phyloP scores from a whole-genome alignment of 352 stramenopile species.

The Thalassiosira gravida region DNA sequence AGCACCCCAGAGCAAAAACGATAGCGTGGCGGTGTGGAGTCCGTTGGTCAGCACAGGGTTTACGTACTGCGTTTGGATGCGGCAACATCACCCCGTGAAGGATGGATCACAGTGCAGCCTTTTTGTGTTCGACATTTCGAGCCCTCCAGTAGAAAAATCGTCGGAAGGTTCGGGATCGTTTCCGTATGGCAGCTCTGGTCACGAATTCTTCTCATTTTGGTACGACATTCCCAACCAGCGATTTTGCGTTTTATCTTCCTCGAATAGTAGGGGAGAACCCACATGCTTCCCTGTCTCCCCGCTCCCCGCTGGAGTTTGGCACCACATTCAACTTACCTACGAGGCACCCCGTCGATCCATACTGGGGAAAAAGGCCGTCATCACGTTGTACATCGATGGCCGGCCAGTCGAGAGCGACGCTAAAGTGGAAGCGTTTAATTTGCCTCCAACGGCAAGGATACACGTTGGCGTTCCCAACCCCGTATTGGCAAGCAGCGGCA shows the following conservation, averaged over 20 bases:
- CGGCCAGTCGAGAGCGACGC: constrained; percentile 81
- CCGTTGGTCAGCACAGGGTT: constrained; percentile 76
- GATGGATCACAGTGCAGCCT: constrained; percentile 67
- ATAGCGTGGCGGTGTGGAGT: constrained; percentile 70
- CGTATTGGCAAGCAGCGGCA: constrained; percentile 75
- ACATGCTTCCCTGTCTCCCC: constrained; percentile 80
- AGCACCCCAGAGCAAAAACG: constrained; percentile 32
- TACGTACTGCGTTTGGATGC: constrained; percentile 81
- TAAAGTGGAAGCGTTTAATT: constrained; percentile 80
- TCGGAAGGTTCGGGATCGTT: constrained; percentile 43
- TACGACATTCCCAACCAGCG: constrained; percentile 78
- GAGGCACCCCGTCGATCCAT: constrained; percentile 81
- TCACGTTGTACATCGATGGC: constrained; percentile 84
- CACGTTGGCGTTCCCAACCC: constrained; percentile 83
- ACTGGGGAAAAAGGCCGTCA: constrained; percentile 78
- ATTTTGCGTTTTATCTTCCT: constrained; percentile 82
- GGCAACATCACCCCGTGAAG: constrained; percentile 65
- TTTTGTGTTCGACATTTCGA: constrained; percentile 84
- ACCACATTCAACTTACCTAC: constrained; percentile 85
- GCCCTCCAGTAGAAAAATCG: constrained; percentile 54
- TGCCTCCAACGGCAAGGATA: constrained; percentile 78
- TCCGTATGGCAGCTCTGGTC: constrained; percentile 49
- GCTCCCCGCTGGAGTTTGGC: constrained; percentile 78
- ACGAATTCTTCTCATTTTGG: constrained; percentile 83
- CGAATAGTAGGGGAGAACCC: constrained; percentile 70